A percentile compares a stretch with the other conserved stretches of the same genome.
phyloP scores from a whole-genome alignment of 176 grass and related monocot species.

The Saccharum spontaneum region DNA sequence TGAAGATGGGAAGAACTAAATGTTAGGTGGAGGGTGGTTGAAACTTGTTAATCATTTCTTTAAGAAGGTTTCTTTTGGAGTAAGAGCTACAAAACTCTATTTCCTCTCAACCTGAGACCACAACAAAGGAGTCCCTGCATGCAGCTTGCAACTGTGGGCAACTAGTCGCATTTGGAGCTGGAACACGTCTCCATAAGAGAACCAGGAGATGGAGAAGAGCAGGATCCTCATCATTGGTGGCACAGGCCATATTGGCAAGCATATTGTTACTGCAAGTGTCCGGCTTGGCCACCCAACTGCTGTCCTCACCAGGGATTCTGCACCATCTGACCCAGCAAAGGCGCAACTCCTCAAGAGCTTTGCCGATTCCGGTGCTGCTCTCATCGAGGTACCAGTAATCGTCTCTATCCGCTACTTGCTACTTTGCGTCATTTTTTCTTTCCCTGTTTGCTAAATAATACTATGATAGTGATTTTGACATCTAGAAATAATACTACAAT shows the following conservation, averaged over 20 bases:
- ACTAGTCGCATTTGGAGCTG: not conserved
- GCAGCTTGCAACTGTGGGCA: not conserved
- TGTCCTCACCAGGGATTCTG: constrained; percentile 35
- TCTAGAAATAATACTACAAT: not conserved
- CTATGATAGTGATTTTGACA: not conserved
- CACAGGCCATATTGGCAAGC: constrained; percentile 53
- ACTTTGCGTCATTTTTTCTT: not conserved
- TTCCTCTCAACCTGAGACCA: not conserved
- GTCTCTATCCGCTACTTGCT: not conserved
- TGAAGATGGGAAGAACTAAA: not conserved
- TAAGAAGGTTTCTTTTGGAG: not conserved
- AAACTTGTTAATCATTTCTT: constrained; percentile 11
- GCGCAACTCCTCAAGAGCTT: constrained; percentile 28
- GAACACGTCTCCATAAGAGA: constrained; percentile 5
- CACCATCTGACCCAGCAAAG: constrained; percentile 40
- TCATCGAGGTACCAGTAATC: constrained; percentile 22
- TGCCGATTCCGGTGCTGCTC: not conserved
- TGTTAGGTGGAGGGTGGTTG: not conserved
- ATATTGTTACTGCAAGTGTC: constrained; percentile 38
- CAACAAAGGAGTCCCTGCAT: not conserved
- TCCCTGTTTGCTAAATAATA: not conserved
- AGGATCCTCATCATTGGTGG: constrained; percentile 50
- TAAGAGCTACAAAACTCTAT: not conserved
- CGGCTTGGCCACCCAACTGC: constrained; percentile 40
- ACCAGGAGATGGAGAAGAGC: constrained; percentile 30